Conservation (phyloP, 306 rosid genomes). For the Crataegus laevigata region DNA sequence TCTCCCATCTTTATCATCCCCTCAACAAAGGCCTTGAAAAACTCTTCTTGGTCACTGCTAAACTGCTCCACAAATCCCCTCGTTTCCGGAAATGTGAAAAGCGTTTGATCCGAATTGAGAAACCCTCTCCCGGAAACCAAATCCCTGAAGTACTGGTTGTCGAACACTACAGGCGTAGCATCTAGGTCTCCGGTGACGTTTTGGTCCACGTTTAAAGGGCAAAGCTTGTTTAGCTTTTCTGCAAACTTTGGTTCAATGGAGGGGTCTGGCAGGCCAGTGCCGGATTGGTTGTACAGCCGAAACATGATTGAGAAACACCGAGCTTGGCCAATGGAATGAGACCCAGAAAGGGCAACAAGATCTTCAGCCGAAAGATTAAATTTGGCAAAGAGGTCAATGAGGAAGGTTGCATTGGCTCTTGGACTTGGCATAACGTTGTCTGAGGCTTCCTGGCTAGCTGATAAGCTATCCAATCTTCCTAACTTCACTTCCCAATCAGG, state of each 20-base stretch:
- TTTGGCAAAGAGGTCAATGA: constrained; percentile 49
- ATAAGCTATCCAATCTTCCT: constrained; percentile 80
- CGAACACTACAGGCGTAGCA: constrained; percentile 61
- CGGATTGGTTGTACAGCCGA: constrained; percentile 81
- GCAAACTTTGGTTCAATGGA: constrained; percentile 45
- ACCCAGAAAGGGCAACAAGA: constrained; percentile 85
- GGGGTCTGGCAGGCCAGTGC: constrained; percentile 68
- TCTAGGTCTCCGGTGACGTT: constrained; percentile 69
- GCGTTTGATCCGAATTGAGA: constrained; percentile 85
- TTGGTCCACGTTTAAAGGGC: constrained; percentile 63
- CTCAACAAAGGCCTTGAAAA: constrained; percentile 53
- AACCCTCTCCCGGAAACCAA: constrained; percentile 73
- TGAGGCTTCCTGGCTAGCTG: constrained; percentile 65
- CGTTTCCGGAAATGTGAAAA: constrained; percentile 42
- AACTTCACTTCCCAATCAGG: constrained; percentile 77
- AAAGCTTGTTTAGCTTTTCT: constrained; percentile 41
- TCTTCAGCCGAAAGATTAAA: constrained; percentile 47
- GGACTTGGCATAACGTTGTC: constrained; percentile 79
- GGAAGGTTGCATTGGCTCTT: constrained; percentile 67
- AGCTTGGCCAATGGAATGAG: constrained; percentile 79
- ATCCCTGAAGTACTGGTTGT: constrained; percentile 86
- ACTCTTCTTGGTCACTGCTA: constrained; percentile 34
- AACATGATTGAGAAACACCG: constrained; percentile 95
- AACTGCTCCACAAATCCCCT: constrained; percentile 39
- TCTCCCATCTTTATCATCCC: constrained; percentile 90